Base-by-base conservation (phyloP, 1,139 yeast genomes). In the Protomyces arabidopsidicola region DNA sequence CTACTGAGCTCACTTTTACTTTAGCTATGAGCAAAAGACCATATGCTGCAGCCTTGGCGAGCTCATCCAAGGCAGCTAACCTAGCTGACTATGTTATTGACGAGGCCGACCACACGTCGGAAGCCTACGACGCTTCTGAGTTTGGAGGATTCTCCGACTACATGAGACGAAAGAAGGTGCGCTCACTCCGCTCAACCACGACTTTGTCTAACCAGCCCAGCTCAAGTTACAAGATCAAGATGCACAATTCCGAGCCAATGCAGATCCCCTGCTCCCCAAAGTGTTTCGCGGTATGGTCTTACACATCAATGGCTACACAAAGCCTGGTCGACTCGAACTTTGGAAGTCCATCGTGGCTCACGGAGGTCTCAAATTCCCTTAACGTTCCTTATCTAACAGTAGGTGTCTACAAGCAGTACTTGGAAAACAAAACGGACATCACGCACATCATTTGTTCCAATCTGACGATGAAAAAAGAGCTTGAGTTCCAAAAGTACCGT, bases 391-490 rank as follows among this genome's bases (percentile, higher is more conserved):
- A 16, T 1, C 48, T 42, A 24, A 42, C 24, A 3, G 22, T 10
- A 42, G 48, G 98, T 0, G 80, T 77, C 65, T 89, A 88, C 69
- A 73, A 87, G 31, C 86, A 86, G 67, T 85, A 83, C 74, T 74
- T 91, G 55, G 78, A 83, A 5, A 84, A 86, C 31, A 90, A 90
- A 71, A 80, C 87, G 3, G 79, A 82, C 12, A 95, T 87, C 0
- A 88, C 97, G 0, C 98, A 93, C 74, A 87, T 93, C 6, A 76
- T 93, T 1, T 95, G 97, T 34, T 84, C 86, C 64, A 79, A 84
- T 42, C 73, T 68, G 66, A 90, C 98, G 0, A 89, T 95, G 0
- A 78, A 89, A 55, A 91, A 93, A 73, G 77, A 79, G 65, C 73
- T 81, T 2, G 86, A 87, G 73, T 89, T 83, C 71, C 78, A 79